These are phyloP conservation scores for Exophiala calicioides DNA, from an alignment of 2,329 filamentous ascomycete genomes.

Conservation along the genomic window DNA sequence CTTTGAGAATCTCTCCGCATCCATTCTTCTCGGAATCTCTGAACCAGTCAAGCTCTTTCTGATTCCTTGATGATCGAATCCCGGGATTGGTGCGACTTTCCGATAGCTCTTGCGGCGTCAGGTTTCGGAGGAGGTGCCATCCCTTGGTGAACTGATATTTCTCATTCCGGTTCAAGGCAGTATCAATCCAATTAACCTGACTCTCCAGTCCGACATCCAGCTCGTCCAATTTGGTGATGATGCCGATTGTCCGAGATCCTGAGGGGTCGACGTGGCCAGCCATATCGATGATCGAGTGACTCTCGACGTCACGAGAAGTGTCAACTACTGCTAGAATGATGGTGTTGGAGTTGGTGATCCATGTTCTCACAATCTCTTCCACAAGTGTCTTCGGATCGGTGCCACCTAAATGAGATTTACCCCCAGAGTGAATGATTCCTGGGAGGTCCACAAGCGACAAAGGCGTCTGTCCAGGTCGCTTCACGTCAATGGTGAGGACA, in stretches of 20 bases:
- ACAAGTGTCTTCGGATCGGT: constrained; percentile 50
- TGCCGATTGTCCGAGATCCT: constrained; percentile 43
- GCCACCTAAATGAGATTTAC: constrained; percentile 51
- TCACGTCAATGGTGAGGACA: constrained; percentile 32
- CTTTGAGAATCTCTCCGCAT: no score
- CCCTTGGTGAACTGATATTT: constrained; percentile 36
- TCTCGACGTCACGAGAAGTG: constrained; percentile 48
- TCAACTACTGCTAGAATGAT: constrained; percentile 53
- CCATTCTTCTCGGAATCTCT: no score
- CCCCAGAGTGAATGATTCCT: constrained; percentile 57
- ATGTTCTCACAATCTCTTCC: constrained; percentile 44
- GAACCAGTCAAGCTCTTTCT: no score
- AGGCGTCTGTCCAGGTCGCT: constrained; percentile 40
- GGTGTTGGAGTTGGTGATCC: constrained; percentile 44
- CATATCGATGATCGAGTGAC: constrained; percentile 40
- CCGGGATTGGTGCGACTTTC: background rate
- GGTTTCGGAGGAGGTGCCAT: constrained; percentile 40
- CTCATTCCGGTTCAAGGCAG: constrained; percentile 14
- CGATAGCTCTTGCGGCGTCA: no score
- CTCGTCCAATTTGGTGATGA: constrained; percentile 48
- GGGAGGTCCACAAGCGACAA: constrained; percentile 60
- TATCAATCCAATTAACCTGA: constrained; percentile 25
- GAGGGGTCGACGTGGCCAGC: constrained; percentile 38
- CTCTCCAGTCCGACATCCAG: constrained; percentile 34
- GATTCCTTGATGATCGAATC: constrained; percentile 1